A percentile compares a stretch with the other conserved stretches of the same genome.
phyloP scores from a whole-genome alignment of 148 eudicot species.

The Simmondsia chinensis region DNA sequence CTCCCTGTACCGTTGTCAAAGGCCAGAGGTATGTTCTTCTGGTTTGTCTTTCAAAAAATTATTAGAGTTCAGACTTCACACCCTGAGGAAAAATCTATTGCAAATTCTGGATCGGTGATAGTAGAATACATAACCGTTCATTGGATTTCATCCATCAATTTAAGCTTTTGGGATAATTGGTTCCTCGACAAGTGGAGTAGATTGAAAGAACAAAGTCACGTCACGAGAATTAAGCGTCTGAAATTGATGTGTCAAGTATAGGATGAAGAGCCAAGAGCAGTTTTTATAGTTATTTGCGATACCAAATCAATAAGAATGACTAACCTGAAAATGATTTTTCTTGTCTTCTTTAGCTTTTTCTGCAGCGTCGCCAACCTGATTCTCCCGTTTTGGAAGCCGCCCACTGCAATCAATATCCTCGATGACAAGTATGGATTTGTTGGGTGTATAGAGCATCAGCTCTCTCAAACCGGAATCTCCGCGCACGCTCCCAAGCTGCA shows the following conservation, averaged over 20 bases:
- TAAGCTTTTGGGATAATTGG: no score
- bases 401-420: background rate
- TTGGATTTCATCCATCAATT: no score
- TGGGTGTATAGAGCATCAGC: background rate
- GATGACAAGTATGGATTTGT: background rate
- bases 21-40: conserved; percentile 63
- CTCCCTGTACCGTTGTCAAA: conserved; percentile 75
- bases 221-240: no score
- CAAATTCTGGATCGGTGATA: no score
- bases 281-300: background rate
- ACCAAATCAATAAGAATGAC: background rate
- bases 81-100: no score
- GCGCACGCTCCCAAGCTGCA: background rate
- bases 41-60: no score
- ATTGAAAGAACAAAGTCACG: no score
- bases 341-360: no score
- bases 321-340: background rate
- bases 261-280: background rate
- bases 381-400: background rate
- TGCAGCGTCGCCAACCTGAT: background rate
- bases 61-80: no score
- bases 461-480: background rate
- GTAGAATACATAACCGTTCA: no score
- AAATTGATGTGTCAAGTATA: background rate
- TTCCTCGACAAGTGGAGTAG: no score